These are phyloP conservation scores for Melaleuca alternifolia DNA, from an alignment of 345 rosid genomes.

Conservation along the genomic window DNA sequence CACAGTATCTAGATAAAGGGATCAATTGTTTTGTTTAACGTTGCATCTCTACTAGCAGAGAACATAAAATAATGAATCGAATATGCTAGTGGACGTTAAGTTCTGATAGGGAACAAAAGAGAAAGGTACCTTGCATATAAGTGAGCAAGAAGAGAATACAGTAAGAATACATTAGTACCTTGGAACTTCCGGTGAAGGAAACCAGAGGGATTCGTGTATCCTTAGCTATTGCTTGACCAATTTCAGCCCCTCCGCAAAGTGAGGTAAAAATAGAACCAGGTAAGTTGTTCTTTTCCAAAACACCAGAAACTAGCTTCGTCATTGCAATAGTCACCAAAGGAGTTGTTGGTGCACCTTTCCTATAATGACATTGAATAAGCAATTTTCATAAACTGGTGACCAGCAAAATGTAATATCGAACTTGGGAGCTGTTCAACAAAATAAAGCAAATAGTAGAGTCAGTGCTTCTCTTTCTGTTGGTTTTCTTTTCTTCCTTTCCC, in stretches of 20 bases:
- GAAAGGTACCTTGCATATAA: background rate
- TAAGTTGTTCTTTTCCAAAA: constrained; percentile 76
- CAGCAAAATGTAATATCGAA: constrained; percentile 1
- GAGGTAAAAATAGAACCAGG: constrained; percentile 93
- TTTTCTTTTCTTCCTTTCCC: background rate
- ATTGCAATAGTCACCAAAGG: constrained; percentile 90
- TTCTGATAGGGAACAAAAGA: background rate
- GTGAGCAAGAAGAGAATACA: background rate
- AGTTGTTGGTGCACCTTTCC: constrained; percentile 99
- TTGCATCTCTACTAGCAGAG: background rate
- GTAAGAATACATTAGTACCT: constrained; percentile 28
- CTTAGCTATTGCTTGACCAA: constrained; percentile 86
- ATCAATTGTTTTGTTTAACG: background rate
- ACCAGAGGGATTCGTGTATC: constrained; percentile 76
- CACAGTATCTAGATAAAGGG: background rate
- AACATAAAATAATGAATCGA: background rate
- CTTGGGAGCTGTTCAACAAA: background rate
- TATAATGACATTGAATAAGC: constrained; percentile 5
- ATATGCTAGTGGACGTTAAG: background rate
- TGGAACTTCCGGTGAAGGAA: constrained; percentile 92
- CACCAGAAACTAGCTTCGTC: constrained; percentile 77
- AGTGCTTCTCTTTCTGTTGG: background rate
- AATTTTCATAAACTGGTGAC: background rate
- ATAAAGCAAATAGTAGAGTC: background rate
- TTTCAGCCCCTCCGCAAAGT: constrained; percentile 89